These are phyloP conservation scores for Sphagnum magellanicum DNA, from an alignment of 228 moss, liverwort and hornwort genomes.

Conservation along the genomic window DNA sequence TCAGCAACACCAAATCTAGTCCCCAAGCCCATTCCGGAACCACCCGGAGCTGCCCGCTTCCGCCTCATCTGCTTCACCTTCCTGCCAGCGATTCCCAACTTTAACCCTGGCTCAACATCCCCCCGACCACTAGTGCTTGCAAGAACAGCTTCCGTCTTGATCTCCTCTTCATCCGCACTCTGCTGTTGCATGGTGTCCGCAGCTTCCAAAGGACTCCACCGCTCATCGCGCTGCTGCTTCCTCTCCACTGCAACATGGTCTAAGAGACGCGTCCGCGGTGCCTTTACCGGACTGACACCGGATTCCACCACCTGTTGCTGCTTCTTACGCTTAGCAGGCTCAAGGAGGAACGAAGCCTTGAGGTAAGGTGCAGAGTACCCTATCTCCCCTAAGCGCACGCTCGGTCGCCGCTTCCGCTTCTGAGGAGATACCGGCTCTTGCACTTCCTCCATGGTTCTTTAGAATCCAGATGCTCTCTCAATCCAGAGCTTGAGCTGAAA, in stretches of 20 bases:
- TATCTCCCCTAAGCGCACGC: conserved; percentile 77
- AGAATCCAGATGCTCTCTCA: background rate
- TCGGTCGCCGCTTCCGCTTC: conserved; percentile 71
- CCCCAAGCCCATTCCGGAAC: background rate
- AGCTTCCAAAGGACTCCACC: background rate
- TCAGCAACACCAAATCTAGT: background rate
- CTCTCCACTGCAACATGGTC: conserved; percentile 53
- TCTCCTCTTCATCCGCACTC: conserved; percentile 6
- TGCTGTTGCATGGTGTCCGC: background rate
- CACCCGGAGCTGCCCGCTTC: conserved; percentile 19
- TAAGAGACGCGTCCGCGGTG: conserved; percentile 61
- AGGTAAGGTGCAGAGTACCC: conserved; percentile 33
- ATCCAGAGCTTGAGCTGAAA: background rate
- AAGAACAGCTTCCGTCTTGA: conserved; percentile 11
- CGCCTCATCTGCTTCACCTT: conserved; percentile 44
- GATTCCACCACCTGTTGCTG: conserved; percentile 9
- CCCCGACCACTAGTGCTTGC: conserved; percentile 42
- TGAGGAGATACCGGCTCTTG: conserved; percentile 13
- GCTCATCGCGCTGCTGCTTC: conserved; percentile 24
- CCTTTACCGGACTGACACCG: conserved; percentile 21
- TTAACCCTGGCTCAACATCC: background rate
- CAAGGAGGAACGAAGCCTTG: conserved; percentile 18
- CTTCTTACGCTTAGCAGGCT: conserved; percentile 31
- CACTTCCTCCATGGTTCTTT: background rate
- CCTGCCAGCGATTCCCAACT: conserved; percentile 10